These are phyloP conservation scores for Macrophomina tecta DNA, from an alignment of 2,329 filamentous ascomycete genomes.

Conservation along the genomic window DNA sequence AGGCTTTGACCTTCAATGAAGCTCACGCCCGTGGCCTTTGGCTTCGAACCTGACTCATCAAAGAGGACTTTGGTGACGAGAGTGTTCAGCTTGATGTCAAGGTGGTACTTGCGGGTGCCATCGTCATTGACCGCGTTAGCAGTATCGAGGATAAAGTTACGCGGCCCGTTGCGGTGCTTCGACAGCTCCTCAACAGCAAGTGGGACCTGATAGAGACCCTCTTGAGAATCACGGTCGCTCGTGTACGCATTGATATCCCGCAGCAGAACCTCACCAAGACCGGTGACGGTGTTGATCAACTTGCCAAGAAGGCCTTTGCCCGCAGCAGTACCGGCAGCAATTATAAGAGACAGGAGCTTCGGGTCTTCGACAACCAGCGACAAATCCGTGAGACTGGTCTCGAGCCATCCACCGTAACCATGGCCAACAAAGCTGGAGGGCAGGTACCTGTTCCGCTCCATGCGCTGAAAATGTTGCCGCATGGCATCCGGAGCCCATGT, in stretches of 20 bases:
- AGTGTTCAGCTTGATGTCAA: constrained; percentile 65
- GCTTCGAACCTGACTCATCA: constrained; percentile 58
- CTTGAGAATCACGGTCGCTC: constrained; percentile 38
- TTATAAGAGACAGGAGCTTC: constrained; percentile 59
- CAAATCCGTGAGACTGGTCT: constrained; percentile 50
- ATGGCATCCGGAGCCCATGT: constrained; percentile 65
- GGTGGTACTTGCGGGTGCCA: constrained; percentile 53
- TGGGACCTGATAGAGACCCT: constrained; percentile 57
- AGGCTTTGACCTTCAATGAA: constrained; percentile 49
- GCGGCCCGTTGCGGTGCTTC: constrained; percentile 58
- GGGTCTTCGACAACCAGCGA: constrained; percentile 59
- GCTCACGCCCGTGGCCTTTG: constrained; percentile 53
- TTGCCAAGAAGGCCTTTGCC: constrained; percentile 43
- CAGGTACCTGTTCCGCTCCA: constrained; percentile 63
- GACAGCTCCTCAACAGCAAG: constrained; percentile 57
- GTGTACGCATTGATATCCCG: constrained; percentile 57
- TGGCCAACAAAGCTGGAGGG: constrained; percentile 52
- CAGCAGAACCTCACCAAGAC: constrained; percentile 53
- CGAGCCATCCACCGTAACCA: constrained; percentile 64
- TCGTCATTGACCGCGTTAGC: constrained; percentile 48
- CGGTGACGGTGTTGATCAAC: constrained; percentile 42
- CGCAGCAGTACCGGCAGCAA: constrained; percentile 57
- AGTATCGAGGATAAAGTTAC: constrained; percentile 61
- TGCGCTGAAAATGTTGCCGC: constrained; percentile 59
- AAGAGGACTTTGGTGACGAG: constrained; percentile 71